phyloP scores from a whole-genome alignment of 2,329 filamentous ascomycete genomes.

The Grosmannia clavigera region DNA sequence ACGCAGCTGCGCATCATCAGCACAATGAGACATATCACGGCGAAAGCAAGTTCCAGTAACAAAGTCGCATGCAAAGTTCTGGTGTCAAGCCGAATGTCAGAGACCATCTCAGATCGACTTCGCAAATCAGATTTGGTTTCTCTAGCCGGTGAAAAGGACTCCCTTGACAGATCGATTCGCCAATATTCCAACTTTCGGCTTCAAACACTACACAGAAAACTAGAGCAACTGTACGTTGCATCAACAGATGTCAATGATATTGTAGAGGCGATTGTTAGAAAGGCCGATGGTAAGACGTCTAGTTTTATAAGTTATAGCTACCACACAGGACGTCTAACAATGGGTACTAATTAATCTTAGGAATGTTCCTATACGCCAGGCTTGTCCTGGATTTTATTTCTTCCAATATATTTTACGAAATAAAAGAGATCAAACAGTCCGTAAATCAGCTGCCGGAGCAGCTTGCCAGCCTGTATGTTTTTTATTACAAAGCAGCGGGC shows the following conservation, averaged over 20 bases:
- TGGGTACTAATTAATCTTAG: conserved; percentile 9
- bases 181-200: conserved; percentile 12
- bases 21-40: conserved; percentile 10
- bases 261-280: conserved; percentile 10
- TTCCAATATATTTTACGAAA: conserved; percentile 18
- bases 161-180: conserved; percentile 12
- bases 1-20: conserved; percentile 8
- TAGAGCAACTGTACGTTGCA: conserved; percentile 11
- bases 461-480: not conserved
- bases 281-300: conserved; percentile 16
- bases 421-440: conserved; percentile 13
- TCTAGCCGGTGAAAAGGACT: conserved; percentile 15
- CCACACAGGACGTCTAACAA: too few species aligned
- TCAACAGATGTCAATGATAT: conserved; percentile 11
- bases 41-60: conserved; percentile 1
- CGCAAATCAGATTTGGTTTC: conserved; percentile 13
- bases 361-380: conserved; percentile 25
- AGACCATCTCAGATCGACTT: conserved; percentile 8
- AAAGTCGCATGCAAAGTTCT: conserved; percentile 17
- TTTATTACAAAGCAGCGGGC: too few species aligned
- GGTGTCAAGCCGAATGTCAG: conserved; percentile 15
- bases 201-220: not conserved
- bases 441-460: not conserved
- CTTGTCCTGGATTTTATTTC: conserved; percentile 22
- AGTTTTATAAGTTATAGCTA: not conserved